Base-by-base conservation (phyloP, 257 asterid genomes). In the Anisodus tanguticus region DNA sequence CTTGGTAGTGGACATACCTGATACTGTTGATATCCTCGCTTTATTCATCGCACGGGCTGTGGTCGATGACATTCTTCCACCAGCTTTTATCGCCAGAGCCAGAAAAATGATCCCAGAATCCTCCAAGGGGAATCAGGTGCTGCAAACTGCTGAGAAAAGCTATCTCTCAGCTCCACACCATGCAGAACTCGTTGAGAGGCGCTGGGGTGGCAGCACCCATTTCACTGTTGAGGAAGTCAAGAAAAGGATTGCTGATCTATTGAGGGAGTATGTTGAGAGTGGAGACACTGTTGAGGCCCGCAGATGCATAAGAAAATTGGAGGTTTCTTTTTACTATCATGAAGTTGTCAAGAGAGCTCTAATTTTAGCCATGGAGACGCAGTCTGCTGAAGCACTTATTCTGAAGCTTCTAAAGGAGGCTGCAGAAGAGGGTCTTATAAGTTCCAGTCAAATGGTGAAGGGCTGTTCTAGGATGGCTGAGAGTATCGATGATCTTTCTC, bases 161-260 rank as follows among this genome's bases (percentile, higher is more conserved):
- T 97, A 97, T 87, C 98, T 97, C 41, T 92, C 97, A 10, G 98
- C 99, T 12, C 98, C 99, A 45, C 99, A 97, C 87, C 99, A 97
- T 84, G 99, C 99, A 2, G 99, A 97, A 90, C 98, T 97, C 57
- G 95, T 97, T 4, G 99, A 95, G 85, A 89, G 93, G 84, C 91
- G 97, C 31, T 97, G 99, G 99, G 99, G 99, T 83, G 99, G 99
- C 55, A 97, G 97, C 81, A 97, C 98, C n/a, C 98, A 93, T 85
- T 88, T 92, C 82, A 90, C 96, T n/a, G 98, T 93, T 15, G 98
- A 97, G 84, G 97, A 93, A 87, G 98, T 95, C 83, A 97, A 95
- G 93, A 93, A 90, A 87, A 94, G 93, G 88, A 97, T 97, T 76
- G 83, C 95, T 74, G 99, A 97, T 10, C 95, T 97, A 79, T 88